Evolutionary conservation across 108 stramenopile genomes (phyloP), one percentile per base, ranked within the genome.

Genomic region (Stephanodiscus triporus): DNA sequence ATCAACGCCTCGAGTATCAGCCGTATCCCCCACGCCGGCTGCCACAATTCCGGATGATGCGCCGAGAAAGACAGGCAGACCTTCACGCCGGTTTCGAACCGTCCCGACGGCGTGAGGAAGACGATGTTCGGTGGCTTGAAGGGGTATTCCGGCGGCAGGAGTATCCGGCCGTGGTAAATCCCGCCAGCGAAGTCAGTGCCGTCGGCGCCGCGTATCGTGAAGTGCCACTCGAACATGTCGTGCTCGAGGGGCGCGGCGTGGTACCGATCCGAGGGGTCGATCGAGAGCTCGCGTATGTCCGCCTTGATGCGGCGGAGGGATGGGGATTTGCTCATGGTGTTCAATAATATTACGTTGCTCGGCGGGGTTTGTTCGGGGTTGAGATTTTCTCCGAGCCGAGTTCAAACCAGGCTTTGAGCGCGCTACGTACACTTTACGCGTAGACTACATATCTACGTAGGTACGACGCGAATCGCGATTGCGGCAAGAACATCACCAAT

Each of bases 21-120:
- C 27, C 99, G 94, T 56, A 99, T 91, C 16, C 97, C 97, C 97
- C 97, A 97, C 1, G 84, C 80, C 17, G 85, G 84, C 66, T 83
- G 97, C 99, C 99, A 99, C 69, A 97, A 76, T 84, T 99, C 99
- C 0, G 97, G 97, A 86, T 99, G 99, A 70, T 89, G 94, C 14
- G 97, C 95, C 19, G 91, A 89, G 66, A 98, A 98, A 30, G 88
- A 90, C 16, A 99, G 76, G 78, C 99, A 99, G 40, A 99, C 87
- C 83, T 99, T 99, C 6, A 84, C 93, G 60, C 93, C 89, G 14
- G 91, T 91, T 76, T 96, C 95, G 79, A 98, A 99, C 5, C 99
- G 91, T 27, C 99, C 99, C 51, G 96, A 96, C 9, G 90, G 90
- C 14, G 98, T 99, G 20, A 96, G 53, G 80, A 99, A 96, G 19